A percentile compares a stretch with the other conserved stretches of the same genome.
phyloP scores from a whole-genome alignment of 1,284 basidiomycete species.

The Peniophora sp. region DNA sequence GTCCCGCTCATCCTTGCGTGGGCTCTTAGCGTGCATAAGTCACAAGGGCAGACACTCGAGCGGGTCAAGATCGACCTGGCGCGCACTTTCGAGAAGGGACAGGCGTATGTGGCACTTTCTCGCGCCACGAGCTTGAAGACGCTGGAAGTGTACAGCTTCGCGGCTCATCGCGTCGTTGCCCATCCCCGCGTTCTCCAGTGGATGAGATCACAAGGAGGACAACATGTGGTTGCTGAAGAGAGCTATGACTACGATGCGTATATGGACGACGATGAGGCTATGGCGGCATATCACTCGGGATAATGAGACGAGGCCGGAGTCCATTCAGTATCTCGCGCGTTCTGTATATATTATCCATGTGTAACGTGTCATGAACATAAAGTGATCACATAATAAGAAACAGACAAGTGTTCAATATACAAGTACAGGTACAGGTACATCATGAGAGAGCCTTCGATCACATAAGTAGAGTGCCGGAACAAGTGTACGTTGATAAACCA shows the following conservation, averaged over 20 bases:
- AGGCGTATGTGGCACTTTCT: constrained; percentile 66
- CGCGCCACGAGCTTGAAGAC: constrained; percentile 60
- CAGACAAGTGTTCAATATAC: too few relatives aligned
- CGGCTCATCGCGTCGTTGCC: constrained; percentile 21
- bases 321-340: too few relatives aligned
- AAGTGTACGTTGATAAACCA: neutral
- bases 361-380: too few relatives aligned
- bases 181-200: constrained; percentile 18
- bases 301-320: too few relatives aligned
- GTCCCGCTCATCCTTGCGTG: constrained; percentile 76
- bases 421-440: too few relatives aligned
- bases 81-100: constrained; percentile 75
- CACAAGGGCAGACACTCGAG: constrained; percentile 78
- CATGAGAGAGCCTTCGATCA: too few relatives aligned
- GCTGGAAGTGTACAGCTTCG: constrained; percentile 56
- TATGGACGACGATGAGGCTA: constrained; percentile 5
- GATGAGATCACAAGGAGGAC: constrained; percentile 1
- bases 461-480: neutral
- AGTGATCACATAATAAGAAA: too few relatives aligned
- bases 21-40: constrained; percentile 83
- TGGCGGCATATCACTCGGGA: neutral
- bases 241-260: constrained; percentile 9
- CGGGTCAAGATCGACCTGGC: constrained; percentile 65
- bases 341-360: too few relatives aligned
- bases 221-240: neutral